Evolutionary conservation across 2,329 filamentous ascomycete species (phyloP).

Genomic region (Colletotrichum sublineola): DNA sequence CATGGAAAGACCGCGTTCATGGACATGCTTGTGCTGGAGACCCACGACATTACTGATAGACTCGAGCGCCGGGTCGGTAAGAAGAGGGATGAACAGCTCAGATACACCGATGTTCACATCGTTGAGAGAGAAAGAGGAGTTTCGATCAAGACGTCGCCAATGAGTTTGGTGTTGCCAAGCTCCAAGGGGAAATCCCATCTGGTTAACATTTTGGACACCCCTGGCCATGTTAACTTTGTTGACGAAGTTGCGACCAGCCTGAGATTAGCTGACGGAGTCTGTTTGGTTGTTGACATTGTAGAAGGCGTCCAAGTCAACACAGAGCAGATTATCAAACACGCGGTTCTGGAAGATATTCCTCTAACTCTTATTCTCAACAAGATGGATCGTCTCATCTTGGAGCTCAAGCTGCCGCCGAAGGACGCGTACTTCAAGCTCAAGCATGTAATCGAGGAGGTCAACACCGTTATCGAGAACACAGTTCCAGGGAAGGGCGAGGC

Average conservation of each 20-base stretch:
- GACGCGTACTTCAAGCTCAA: conserved; percentile 99
- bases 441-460: conserved; percentile 98
- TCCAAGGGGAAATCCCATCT: conserved; percentile 95
- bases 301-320: conserved; percentile 99
- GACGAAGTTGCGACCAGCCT: conserved; percentile 94
- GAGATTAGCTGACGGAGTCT: conserved; percentile 90
- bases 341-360: conserved; percentile 89
- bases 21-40: conserved; percentile 98
- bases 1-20: conserved; percentile 98
- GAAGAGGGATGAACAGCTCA: conserved; percentile 87
- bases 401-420: conserved; percentile 91
- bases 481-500: conserved; percentile 84
- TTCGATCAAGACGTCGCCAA: conserved; percentile 92
- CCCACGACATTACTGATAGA: conserved; percentile 85
- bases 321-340: conserved; percentile 97
- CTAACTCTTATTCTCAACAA: conserved; percentile 96
- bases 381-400: conserved; percentile 93
- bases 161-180: conserved; percentile 90
- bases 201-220: conserved; percentile 94
- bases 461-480: conserved; percentile 91
- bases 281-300: conserved; percentile 94
- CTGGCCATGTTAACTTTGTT: conserved; percentile 97
- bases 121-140: conserved; percentile 90
- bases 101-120: conserved; percentile 94
- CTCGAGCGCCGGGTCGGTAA: conserved; percentile 85